A percentile compares a stretch with the other conserved stretches of the same genome.
phyloP scores from a whole-genome alignment of 192 early-diverging fungal genomes.

The Podila clonocystis region DNA sequence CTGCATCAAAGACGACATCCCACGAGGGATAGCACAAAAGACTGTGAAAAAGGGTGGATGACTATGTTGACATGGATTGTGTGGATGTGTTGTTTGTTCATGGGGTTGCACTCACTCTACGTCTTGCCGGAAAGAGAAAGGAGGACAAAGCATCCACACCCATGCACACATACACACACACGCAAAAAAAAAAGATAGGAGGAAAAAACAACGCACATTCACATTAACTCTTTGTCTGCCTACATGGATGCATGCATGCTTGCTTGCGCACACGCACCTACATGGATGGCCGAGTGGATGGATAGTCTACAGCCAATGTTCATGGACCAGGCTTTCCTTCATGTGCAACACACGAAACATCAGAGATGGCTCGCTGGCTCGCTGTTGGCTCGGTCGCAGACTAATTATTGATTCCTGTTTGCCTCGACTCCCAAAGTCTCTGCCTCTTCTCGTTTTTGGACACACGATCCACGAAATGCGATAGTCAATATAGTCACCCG shows the following conservation, averaged over 20 bases:
- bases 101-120: not conserved
- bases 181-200: not conserved
- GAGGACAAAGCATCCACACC: not conserved
- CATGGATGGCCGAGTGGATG: no score
- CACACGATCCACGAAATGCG: no score
- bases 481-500: not conserved
- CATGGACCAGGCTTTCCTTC: no score
- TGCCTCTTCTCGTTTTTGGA: no score
- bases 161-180: no score
- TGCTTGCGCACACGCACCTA: no score
- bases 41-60: not conserved
- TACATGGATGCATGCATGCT: no score
- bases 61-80: not conserved
- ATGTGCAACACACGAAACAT: no score
- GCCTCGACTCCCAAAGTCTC: no score
- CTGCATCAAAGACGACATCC: not conserved
- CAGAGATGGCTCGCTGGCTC: not conserved
- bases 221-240: not conserved
- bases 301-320: no score
- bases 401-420: not conserved
- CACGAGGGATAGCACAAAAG: not conserved
- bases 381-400: not conserved
- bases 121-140: not conserved
- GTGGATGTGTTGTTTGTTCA: not conserved
- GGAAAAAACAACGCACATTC: not conserved